Percentiles rank a stretch among this genome's conserved stretches.
These are phyloP conservation scores for Pythium aphanidermatum DNA, from an alignment of 352 stramenopile species.

Conservation along the genomic window DNA sequence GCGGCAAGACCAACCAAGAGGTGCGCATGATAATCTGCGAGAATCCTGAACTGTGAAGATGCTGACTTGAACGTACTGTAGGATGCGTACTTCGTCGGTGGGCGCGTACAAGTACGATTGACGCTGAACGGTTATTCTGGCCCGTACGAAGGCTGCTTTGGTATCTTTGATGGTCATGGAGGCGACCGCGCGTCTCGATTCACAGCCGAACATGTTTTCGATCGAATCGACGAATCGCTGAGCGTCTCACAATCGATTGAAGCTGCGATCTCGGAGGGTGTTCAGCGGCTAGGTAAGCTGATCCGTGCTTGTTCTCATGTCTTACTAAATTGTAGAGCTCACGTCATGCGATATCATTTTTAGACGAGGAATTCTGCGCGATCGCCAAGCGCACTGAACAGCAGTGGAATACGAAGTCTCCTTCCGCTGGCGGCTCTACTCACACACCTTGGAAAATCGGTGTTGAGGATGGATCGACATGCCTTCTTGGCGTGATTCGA, in stretches of 20 bases:
- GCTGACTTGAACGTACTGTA: conserved; percentile 13
- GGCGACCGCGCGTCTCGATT: conserved; percentile 74
- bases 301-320: not conserved
- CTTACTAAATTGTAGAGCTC: conserved; percentile 1
- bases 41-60: too few species aligned
- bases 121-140: conserved; percentile 77
- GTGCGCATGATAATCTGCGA: too few species aligned
- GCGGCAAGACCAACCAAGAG: conserved; percentile 72
- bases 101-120: conserved; percentile 43
- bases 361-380: conserved; percentile 62
- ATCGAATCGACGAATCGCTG: conserved; percentile 47
- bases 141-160: conserved; percentile 59
- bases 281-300: conserved; percentile 50
- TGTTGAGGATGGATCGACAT: conserved; percentile 77
- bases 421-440: conserved; percentile 7
- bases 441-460: conserved; percentile 21
- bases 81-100: conserved; percentile 81
- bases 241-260: conserved; percentile 28
- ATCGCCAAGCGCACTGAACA: conserved; percentile 41
- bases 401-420: conserved; percentile 4
- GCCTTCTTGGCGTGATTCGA: conserved; percentile 69
- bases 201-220: conserved; percentile 70
- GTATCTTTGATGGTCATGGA: conserved; percentile 79
- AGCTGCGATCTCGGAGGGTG: conserved; percentile 48
- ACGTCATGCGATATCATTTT: not conserved